Conservation (phyloP, 1,284 basidiomycete species). For the Sporisorium iseilematis-ciliati region DNA sequence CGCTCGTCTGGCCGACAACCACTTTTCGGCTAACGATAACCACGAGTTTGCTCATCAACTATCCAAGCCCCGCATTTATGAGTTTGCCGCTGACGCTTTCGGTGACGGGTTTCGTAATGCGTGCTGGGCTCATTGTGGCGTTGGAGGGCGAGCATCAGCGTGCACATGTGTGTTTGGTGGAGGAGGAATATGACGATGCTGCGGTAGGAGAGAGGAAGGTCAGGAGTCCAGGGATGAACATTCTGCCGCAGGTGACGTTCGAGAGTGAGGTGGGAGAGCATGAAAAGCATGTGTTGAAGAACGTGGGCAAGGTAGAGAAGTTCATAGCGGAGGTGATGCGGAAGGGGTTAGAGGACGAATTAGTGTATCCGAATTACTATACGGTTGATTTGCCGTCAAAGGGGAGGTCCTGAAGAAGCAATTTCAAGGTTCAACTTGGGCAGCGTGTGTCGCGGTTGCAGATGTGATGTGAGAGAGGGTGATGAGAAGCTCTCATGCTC, state of each 20-base stretch:
- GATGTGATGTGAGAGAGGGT: no score
- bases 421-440: no score
- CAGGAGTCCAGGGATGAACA: conserved; percentile 75
- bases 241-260: conserved; percentile 91
- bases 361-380: conserved; percentile 68
- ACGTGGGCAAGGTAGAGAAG: conserved; percentile 94
- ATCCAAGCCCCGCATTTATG: conserved; percentile 95
- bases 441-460: no score
- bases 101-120: conserved; percentile 87
- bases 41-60: conserved; percentile 95
- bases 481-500: no score
- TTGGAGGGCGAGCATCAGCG: conserved; percentile 84
- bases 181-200: conserved; percentile 51
- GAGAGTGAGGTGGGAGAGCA: conserved; percentile 96
- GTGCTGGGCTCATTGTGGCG: conserved; percentile 87
- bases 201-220: conserved; percentile 3
- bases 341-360: conserved; percentile 81
- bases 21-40: conserved; percentile 76
- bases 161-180: conserved; percentile 82
- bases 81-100: conserved; percentile 90
- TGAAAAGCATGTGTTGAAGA: conserved; percentile 94
- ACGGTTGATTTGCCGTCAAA: conserved; percentile 64
- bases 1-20: conserved; percentile 60
- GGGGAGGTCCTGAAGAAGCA: no score
- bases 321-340: conserved; percentile 95